Conservation (phyloP, 768 basidiomycete genomes). For the Auricularia sp. region DNA sequence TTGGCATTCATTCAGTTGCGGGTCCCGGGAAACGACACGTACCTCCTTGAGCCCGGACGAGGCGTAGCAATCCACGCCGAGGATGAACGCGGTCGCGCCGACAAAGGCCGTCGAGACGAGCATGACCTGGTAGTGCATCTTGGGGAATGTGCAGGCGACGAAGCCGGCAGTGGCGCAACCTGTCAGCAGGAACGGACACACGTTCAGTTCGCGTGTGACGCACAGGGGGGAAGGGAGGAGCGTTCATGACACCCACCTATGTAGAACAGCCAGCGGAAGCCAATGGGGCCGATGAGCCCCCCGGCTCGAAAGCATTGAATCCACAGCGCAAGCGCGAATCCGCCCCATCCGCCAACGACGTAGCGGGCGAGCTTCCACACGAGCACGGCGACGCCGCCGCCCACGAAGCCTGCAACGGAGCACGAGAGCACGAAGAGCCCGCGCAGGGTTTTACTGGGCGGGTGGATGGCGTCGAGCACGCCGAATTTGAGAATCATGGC, state of each 20-base stretch:
- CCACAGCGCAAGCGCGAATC: conserved; percentile 80
- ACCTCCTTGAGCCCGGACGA: conserved; percentile 91
- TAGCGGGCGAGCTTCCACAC: conserved; percentile 87
- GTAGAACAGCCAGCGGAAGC: conserved; percentile 82
- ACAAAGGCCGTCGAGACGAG: conserved; percentile 83
- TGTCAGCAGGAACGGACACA: conserved; percentile 22
- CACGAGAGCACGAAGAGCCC: conserved; percentile 85
- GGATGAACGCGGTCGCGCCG: conserved; percentile 80
- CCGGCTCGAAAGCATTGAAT: conserved; percentile 77
- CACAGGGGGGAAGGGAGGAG: conserved; percentile 7
- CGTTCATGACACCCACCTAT: conserved; percentile 44
- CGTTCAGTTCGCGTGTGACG: conserved; percentile 7
- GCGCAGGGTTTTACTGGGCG: conserved; percentile 66
- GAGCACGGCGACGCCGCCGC: conserved; percentile 81
- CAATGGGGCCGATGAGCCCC: conserved; percentile 67
- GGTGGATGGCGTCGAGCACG: conserved; percentile 71
- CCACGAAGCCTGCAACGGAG: conserved; percentile 69
- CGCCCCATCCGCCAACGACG: conserved; percentile 64
- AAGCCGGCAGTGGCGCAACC: conserved; percentile 70
- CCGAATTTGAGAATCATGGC: conserved; percentile 85
- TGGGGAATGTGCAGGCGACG: conserved; percentile 73
- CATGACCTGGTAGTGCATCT: conserved; percentile 78
- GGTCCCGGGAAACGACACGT: conserved; percentile 12
- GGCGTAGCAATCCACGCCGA: conserved; percentile 91
- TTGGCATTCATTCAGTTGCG: conserved; percentile 7